Evolutionary conservation across 805 yeast species (phyloP), one percentile per base, ranked within the genome.

Genomic region (Lipomyces mesembrius): DNA sequence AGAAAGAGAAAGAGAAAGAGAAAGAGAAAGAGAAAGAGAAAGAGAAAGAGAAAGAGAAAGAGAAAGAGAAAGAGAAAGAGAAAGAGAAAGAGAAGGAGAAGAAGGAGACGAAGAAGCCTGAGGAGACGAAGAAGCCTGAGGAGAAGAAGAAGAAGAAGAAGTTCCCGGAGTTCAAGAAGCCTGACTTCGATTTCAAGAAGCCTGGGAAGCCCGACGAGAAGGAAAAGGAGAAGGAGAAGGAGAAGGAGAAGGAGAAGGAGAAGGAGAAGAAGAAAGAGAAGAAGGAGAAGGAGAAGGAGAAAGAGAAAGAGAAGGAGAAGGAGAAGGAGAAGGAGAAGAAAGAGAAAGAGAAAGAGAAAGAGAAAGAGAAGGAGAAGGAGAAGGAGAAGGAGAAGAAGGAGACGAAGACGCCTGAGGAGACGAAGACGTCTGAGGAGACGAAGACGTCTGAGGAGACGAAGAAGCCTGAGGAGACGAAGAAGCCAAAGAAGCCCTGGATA

Each of bases 401-500:
- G 43, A 54, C 20, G 63, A 2, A 29, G 27, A 32, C n/a, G n/a
- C n/a, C n/a, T n/a, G n/a, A 3, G 56, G 46, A 60, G 57, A 12
- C 27, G 55, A 53, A 53, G 46, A 8, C n/a, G n/a, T n/a, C n/a
- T n/a, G n/a, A n/a, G n/a, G n/a, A n/a, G n/a, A n/a, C n/a, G n/a
- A n/a, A n/a, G n/a, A n/a, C n/a, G n/a, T n/a, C n/a, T n/a, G n/a
- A 43, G 25, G 20, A 34, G 9, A 55, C 25, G 51, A 22, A 32
- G 22, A 25, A 61, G 54, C 20, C 17, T 55, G 12, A 6, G 60
- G n/a, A n/a, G 54, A 37, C 3, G 61, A 9, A 37, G 17, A 61
- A 43, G 54, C 60, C 22, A 37, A 46, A 60, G 52, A 60, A 43
- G 29, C 54, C 54, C 39, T 59, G 56, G 53, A 17, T 52, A 11